phyloP scores from a whole-genome alignment of 2,329 filamentous ascomycete genomes.

The Saccharata proteae region DNA sequence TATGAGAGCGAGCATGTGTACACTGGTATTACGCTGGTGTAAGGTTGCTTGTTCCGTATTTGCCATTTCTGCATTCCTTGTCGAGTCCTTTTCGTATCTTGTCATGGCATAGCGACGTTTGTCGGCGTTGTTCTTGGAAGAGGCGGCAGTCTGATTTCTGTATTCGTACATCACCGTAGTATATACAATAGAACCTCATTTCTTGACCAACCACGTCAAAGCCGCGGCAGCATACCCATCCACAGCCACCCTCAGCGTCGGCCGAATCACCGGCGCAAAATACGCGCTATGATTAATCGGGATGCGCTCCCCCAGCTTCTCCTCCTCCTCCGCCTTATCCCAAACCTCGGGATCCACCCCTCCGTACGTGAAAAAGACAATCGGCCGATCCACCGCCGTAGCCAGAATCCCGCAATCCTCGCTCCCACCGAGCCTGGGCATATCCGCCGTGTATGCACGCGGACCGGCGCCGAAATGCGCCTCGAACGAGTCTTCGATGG shows the following conservation, averaged over 20 bases:
- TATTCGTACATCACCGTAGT: no score
- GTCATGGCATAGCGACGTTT: no score
- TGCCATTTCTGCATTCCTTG: no score
- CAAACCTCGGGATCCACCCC: constrained; percentile 38
- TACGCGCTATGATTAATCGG: constrained; percentile 48
- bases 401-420: constrained; percentile 50
- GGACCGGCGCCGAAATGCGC: constrained; percentile 33
- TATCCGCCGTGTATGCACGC: constrained; percentile 26
- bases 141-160: no score
- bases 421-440: constrained; percentile 32
- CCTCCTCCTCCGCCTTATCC: constrained; percentile 37
- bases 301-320: constrained; percentile 34
- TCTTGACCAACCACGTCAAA: constrained; percentile 30
- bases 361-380: constrained; percentile 46
- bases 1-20: not conserved
- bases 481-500: constrained; percentile 32
- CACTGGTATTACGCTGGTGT: not conserved
- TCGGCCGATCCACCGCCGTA: constrained; percentile 36
- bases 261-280: constrained; percentile 48
- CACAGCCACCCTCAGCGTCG: constrained; percentile 41
- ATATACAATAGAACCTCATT: no score
- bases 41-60: no score
- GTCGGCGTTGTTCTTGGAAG: no score
- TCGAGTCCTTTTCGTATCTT: no score
- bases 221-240: constrained; percentile 41